These are phyloP conservation scores for Coelastrella sp. DNA, from an alignment of 139 green algal species.

Conservation along the genomic window DNA sequence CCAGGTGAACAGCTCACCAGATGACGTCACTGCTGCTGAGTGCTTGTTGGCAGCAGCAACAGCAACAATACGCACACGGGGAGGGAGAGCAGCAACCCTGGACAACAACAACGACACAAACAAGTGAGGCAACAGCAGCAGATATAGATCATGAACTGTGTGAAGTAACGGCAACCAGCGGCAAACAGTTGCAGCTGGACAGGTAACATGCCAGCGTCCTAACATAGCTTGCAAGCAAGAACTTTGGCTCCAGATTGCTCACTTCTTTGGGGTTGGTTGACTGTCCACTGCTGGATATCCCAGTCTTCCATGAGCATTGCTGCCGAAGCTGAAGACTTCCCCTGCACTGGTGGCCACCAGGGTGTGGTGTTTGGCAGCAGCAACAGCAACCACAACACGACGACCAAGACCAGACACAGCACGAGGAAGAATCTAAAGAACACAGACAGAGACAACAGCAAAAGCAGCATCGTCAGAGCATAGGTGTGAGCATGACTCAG, in stretches of 20 bases:
- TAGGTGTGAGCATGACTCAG: neutral
- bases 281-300: conserved; percentile 81
- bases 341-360: conserved; percentile 70
- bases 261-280: conserved; percentile 79
- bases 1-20: conserved; percentile 87
- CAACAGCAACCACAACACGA: conserved; percentile 58
- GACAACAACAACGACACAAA: too few species aligned
- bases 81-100: conserved; percentile 58
- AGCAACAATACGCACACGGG: conserved; percentile 59
- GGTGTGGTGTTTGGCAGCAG: conserved; percentile 92
- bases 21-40: conserved; percentile 76
- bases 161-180: too few species aligned
- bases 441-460: neutral
- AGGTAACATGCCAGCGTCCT: neutral
- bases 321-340: conserved; percentile 87
- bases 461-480: neutral
- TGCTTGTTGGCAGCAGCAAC: conserved; percentile 91
- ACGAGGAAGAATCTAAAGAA: conserved; percentile 58
- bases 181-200: too few species aligned
- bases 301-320: conserved; percentile 79
- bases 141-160: neutral
- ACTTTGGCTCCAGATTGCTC: neutral
- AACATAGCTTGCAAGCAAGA: neutral
- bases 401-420: conserved; percentile 58
- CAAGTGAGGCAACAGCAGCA: neutral